Conservation (phyloP, 1,284 basidiomycete species). For the Ustilago cynodontis region DNA sequence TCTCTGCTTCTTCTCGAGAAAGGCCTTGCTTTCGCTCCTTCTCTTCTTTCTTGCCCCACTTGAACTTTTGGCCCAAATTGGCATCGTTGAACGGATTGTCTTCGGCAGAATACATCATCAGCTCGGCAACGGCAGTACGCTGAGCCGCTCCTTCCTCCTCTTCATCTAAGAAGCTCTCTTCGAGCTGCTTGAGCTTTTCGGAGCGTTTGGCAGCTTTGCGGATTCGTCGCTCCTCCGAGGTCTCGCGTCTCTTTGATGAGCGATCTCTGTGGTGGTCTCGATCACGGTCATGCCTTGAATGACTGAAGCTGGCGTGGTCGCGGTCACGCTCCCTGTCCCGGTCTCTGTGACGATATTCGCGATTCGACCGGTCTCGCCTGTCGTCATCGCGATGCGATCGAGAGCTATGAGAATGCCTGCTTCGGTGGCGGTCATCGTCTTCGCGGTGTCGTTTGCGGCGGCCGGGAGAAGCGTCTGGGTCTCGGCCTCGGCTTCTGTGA, state of each 20-base stretch:
- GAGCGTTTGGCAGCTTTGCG: conserved; percentile 60
- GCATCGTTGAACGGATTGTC: conserved; percentile 98
- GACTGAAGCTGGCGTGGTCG: conserved; percentile 25
- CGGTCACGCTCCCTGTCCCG: conserved; percentile 18
- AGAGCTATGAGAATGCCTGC: conserved; percentile 21
- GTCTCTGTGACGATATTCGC: conserved; percentile 30
- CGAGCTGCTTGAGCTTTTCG: conserved; percentile 36
- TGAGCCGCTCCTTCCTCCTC: conserved; percentile 50
- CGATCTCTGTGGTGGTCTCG: conserved; percentile 23
- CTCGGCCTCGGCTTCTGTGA: conserved; percentile 15
- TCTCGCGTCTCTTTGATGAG: conserved; percentile 39
- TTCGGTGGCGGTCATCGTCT: conserved; percentile 17
- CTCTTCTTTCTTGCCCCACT: conserved; percentile 98
- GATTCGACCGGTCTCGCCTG: conserved; percentile 19
- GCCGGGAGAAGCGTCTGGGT: conserved; percentile 24
- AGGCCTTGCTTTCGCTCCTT: conserved; percentile 92
- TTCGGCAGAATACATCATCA: conserved; percentile 81
- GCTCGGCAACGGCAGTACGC: conserved; percentile 62
- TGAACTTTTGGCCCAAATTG: conserved; percentile 91
- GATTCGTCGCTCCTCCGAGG: conserved; percentile 56
- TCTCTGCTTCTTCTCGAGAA: conserved; percentile 81
- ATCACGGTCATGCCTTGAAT: conserved; percentile 31
- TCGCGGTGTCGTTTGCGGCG: conserved; percentile 35
- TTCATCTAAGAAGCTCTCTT: conserved; percentile 38
- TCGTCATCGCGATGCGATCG: conserved; percentile 19